These are phyloP conservation scores for Aspergillus coremiiformis DNA, from an alignment of 495 filamentous ascomycete genomes.

Conservation along the genomic window DNA sequence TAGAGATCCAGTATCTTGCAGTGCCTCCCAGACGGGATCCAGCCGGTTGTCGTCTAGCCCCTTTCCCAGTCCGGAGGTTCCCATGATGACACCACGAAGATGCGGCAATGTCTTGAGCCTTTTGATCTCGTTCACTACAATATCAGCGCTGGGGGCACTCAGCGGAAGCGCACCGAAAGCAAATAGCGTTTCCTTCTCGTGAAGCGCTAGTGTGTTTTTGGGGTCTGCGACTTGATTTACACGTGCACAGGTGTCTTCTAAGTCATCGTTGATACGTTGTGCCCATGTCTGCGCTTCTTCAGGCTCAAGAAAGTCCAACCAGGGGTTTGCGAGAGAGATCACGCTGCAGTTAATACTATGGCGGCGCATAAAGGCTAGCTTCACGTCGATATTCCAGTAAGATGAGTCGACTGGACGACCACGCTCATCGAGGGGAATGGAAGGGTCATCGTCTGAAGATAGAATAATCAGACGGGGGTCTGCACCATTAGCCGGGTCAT, in stretches of 20 bases:
- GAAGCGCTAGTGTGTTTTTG: slow-evolving; percentile 10
- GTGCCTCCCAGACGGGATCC: slow-evolving; percentile 59
- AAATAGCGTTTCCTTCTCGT: slow-evolving; percentile 46
- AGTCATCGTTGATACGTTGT: slow-evolving; percentile 64
- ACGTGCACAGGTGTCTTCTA: slow-evolving; percentile 57
- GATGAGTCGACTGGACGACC: slow-evolving; percentile 71
- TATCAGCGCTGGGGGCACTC: slow-evolving; percentile 52
- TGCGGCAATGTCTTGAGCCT: slow-evolving; percentile 53
- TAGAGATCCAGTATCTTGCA: slow-evolving; percentile 55
- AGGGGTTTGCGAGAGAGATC: slow-evolving; percentile 88
- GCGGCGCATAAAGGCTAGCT: slow-evolving; percentile 78
- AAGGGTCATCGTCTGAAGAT: slow-evolving; percentile 50
- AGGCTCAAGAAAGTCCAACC: slow-evolving; percentile 78
- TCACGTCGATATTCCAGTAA: slow-evolving; percentile 63
- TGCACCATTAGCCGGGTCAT: slow-evolving; percentile 49
- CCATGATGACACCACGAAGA: slow-evolving; percentile 80
- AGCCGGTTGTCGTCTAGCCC: slow-evolving; percentile 75
- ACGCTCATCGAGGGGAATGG: slow-evolving; percentile 43
- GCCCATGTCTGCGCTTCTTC: slow-evolving; percentile 56
- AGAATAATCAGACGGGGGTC: slow-evolving; percentile 76
- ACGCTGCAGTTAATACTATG: slow-evolving; percentile 78
- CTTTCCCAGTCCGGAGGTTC: slow-evolving; percentile 71
- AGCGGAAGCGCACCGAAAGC: slow-evolving; percentile 79
- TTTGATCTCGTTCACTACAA: slow-evolving; percentile 55
- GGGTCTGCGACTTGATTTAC: slow-evolving; percentile 42